Evolutionary conservation across 495 filamentous ascomycete species (phyloP), one percentile per base, ranked within the genome.

Genomic region (Cairneyella variabilis): DNA sequence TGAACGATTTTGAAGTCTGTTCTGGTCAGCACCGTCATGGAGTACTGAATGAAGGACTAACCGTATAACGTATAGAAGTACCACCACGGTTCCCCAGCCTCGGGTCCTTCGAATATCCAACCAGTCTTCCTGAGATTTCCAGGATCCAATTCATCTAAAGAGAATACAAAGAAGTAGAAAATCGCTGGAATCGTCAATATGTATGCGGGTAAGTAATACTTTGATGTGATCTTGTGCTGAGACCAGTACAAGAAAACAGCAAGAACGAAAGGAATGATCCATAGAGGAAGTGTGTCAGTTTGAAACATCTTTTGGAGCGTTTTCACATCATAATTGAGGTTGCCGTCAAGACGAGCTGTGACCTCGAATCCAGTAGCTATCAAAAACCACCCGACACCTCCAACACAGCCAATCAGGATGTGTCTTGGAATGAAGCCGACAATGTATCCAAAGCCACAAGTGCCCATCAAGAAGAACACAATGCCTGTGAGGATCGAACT

Each of bases 311-410:
- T 84, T 53, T 81, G 72, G 3, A 95, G 69, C 0, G 90, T 96
- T n/a, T 76, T 73, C 7, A 87, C 59, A 59, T 88, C 78, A 60
- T 93, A 95, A 57, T 86, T 80, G 16, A 97, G 76, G 62, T 86
- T 88, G 6, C 91, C 90, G 17, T 90, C 80, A 21, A 98, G 75
- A 30, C 90, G 79, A 7, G 91, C 91, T n/a, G 90, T 92, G 18
- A 98, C 93, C 62, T 98, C 93, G 41, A 98, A 77, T 21, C 88
- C 93, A 1, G 93, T 98, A 36, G 85, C 82, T 42, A 97, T 71
- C 21, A 98, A 78, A 68, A 98, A 98, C 76, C 89, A 95, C n/a
- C 93, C 93, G 18, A 98, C 95, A 49, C 93, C 93, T 36, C 95
- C 93, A 54, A 98, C 97, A 63, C 95, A 97, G 21, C 93, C 93